A percentile compares a stretch with the other conserved stretches of the same genome.
Conservation (phyloP, 352 stramenopile genomes). For the Pythium diclinum region DNA sequence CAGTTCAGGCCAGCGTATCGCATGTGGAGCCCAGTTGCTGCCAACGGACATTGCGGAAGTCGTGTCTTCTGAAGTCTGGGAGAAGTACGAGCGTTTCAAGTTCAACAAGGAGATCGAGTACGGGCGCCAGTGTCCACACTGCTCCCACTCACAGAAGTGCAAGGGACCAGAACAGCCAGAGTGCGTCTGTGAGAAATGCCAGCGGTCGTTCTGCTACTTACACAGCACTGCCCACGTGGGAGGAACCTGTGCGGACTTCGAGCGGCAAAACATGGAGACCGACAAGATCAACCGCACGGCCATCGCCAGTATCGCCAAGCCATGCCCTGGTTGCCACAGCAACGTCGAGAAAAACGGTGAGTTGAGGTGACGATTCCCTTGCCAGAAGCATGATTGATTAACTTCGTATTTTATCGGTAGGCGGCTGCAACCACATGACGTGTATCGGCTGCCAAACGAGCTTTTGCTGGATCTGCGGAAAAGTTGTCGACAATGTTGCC, state of each 20-base stretch:
- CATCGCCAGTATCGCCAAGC: slow-evolving; percentile 78
- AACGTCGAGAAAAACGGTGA: slow-evolving; percentile 87
- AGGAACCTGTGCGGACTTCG: slow-evolving; percentile 71
- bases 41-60: slow-evolving; percentile 44
- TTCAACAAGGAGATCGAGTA: slow-evolving; percentile 78
- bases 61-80: slow-evolving; percentile 50
- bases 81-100: slow-evolving; percentile 85
- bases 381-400: no score
- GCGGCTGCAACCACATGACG: slow-evolving; percentile 92
- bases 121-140: slow-evolving; percentile 58
- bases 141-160: slow-evolving; percentile 57
- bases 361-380: background rate
- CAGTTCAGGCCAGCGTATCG: background rate
- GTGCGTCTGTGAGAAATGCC: slow-evolving; percentile 45
- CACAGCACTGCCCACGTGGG: slow-evolving; percentile 84
- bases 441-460: slow-evolving; percentile 78
- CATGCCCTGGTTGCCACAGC: slow-evolving; percentile 82
- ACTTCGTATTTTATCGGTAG: slow-evolving; percentile 19
- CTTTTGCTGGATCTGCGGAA: slow-evolving; percentile 91
- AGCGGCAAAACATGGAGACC: slow-evolving; percentile 60
- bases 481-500: slow-evolving; percentile 79
- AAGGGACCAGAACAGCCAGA: slow-evolving; percentile 35
- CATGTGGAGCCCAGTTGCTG: slow-evolving; percentile 42
- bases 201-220: slow-evolving; percentile 81
- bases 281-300: slow-evolving; percentile 80